Base-by-base conservation (phyloP, 2,329 filamentous ascomycete species). In the Neonectria faginata region DNA sequence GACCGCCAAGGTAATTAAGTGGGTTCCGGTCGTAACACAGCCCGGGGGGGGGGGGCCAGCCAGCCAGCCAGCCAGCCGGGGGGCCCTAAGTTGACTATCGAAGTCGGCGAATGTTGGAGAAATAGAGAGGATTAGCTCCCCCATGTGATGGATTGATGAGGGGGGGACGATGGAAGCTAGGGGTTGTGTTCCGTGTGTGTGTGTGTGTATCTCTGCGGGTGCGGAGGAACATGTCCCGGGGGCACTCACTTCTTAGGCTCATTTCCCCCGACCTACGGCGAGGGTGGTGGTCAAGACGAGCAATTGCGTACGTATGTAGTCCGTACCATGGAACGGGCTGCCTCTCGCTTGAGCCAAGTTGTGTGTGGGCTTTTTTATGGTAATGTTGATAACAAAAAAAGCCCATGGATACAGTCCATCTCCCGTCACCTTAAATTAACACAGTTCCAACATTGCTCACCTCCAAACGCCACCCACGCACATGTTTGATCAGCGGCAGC, bases 1-100 rank as follows among this genome's bases (percentile, higher is more conserved):
- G 62, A 61, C 62, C 48, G 50, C 57, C 52, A 60, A 60, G 57
- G 62, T 57, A 61, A 60, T 61, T 60, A 66, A 67, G 60, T 60
- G 60, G 59, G 58, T 29, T 62, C 25, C 45, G 16, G 39, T 41
- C 22, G 27, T 48, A 45, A 10, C 50, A 57, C 41, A 47, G 45
- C 27, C 47, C n/a, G 41, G 9, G 29, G 29, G 27, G 22, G 51
- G 20, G 47, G 55, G 27, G 42, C 31, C 36, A 31, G 8, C 29
- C 10, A 36, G 45, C 5, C 18, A 20, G 33, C 8, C 36, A 31
- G 8, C 29, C 10, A 36, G 45, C 5, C 18, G 25, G 25, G 25
- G 25, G 25, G n/a, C 8, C 20, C 22, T 10, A 25, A 25, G 25
- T 25, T 25, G 25, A 4, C 57, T 45, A 31, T 53, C 48, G 47